Percentiles rank a stretch among this genome's conserved stretches.
phyloP scores from a whole-genome alignment of 2,329 filamentous ascomycete species.

The Chrysoporthe austroafricana region DNA sequence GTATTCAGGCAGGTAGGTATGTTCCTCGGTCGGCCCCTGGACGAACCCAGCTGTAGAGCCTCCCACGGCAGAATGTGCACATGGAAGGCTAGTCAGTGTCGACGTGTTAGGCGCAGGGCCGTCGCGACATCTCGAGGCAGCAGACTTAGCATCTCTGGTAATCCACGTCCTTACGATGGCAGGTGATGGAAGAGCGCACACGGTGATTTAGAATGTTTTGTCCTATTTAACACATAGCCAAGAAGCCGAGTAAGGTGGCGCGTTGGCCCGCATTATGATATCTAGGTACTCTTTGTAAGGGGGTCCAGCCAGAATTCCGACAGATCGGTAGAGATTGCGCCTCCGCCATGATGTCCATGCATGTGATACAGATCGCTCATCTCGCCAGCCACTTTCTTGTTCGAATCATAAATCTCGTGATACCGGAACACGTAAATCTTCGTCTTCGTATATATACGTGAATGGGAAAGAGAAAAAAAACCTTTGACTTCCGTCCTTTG shows the following conservation, averaged over 20 bases:
- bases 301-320: constrained; percentile 15
- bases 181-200: background rate
- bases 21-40: too few relatives aligned
- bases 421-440: constrained; percentile 4
- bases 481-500: background rate
- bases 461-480: background rate
- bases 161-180: background rate
- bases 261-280: background rate
- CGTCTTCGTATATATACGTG: constrained; percentile 22
- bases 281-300: constrained; percentile 23
- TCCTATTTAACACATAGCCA: background rate
- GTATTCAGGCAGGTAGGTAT: too few relatives aligned
- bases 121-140: background rate
- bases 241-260: background rate
- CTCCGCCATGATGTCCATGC: constrained; percentile 6
- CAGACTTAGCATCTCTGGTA: background rate
- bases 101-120: background rate
- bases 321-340: constrained; percentile 4
- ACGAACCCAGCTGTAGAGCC: too few relatives aligned
- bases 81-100: too few relatives aligned
- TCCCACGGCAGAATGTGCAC: too few relatives aligned
- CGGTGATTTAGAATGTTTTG: background rate
- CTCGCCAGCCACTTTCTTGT: background rate
- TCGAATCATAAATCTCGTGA: constrained; percentile 4
- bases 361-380: background rate